These are phyloP conservation scores for Solanum chacoense DNA, from an alignment of 305 asterid species.

Conservation along the genomic window DNA sequence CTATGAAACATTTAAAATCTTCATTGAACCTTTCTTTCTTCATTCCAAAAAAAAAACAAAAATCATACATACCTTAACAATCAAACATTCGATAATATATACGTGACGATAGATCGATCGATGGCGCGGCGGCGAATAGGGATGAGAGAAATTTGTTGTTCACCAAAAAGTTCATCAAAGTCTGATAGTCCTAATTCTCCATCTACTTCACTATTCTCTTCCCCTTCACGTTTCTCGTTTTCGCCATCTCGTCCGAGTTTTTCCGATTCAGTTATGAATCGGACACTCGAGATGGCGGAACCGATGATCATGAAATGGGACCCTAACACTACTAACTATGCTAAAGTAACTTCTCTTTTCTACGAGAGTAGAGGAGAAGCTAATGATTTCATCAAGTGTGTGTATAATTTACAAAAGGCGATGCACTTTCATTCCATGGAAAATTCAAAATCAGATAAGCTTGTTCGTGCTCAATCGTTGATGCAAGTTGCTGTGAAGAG, in stretches of 20 bases:
- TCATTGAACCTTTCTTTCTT: neutral
- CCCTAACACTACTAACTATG: slow-evolving; percentile 32
- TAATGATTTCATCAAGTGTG: slow-evolving; percentile 43
- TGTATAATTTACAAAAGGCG: slow-evolving; percentile 48
- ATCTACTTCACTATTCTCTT: slow-evolving; percentile 3
- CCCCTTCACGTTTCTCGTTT: slow-evolving; percentile 36
- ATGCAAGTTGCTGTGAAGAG: slow-evolving; percentile 74
- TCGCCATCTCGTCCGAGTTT: slow-evolving; percentile 50
- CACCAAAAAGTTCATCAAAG: slow-evolving; percentile 16
- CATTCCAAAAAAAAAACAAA: neutral
- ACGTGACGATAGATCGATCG: neutral
- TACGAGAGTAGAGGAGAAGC: slow-evolving; percentile 61
- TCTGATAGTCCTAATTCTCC: slow-evolving; percentile 6
- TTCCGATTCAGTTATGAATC: slow-evolving; percentile 61
- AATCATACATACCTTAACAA: neutral
- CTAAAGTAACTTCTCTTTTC: slow-evolving; percentile 69
- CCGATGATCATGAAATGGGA: slow-evolving; percentile 66
- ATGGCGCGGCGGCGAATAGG: slow-evolving; percentile 58
- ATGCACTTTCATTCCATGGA: slow-evolving; percentile 47
- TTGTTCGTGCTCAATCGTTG: slow-evolving; percentile 45
- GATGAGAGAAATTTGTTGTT: slow-evolving; percentile 41
- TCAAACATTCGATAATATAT: neutral
- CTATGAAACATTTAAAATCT: neutral
- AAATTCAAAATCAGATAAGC: slow-evolving; percentile 39
- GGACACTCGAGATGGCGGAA: slow-evolving; percentile 49